Conservation (phyloP, 192 early-diverging fungal genomes). For the Podila verticillata region DNA sequence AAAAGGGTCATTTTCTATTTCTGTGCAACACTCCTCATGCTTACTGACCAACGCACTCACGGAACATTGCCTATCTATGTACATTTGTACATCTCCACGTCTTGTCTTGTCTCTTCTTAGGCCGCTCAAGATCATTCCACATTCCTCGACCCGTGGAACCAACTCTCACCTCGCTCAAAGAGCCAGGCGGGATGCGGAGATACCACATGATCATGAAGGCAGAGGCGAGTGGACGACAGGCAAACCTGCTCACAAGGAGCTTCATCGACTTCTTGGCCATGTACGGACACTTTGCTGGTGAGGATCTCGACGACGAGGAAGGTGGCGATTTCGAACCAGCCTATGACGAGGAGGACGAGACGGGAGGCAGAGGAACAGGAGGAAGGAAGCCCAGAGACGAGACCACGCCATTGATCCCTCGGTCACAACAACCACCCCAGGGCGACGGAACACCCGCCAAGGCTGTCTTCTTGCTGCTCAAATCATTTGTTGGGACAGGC, state of each 20-base stretch:
- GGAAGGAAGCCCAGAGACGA: constrained; percentile 31
- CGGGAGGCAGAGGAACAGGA: constrained; percentile 17
- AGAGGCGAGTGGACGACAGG: constrained; percentile 67
- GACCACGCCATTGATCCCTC: constrained; percentile 50
- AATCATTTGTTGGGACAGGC: constrained; percentile 85
- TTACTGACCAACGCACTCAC: too few species aligned
- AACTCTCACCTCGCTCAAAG: constrained; percentile 66
- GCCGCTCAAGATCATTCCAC: constrained; percentile 67
- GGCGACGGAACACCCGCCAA: constrained; percentile 72
- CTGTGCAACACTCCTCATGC: too few species aligned
- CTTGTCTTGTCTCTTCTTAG: constrained; percentile 4
- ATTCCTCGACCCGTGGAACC: constrained; percentile 62
- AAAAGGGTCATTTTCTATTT: too few species aligned
- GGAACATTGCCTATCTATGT: neutral
- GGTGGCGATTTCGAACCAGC: constrained; percentile 40
- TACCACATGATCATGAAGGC: constrained; percentile 85
- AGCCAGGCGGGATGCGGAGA: constrained; percentile 92
- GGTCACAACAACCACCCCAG: constrained; percentile 45
- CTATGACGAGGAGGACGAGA: constrained; percentile 58
- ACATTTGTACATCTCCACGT: neutral
- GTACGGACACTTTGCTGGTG: constrained; percentile 95
- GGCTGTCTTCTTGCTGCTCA: constrained; percentile 80
- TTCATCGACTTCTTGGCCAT: constrained; percentile 95
- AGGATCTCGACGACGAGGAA: constrained; percentile 86
- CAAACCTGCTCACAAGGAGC: constrained; percentile 83